phyloP scores from a whole-genome alignment of 768 basidiomycete genomes.

The Hirschioporus abietinus region DNA sequence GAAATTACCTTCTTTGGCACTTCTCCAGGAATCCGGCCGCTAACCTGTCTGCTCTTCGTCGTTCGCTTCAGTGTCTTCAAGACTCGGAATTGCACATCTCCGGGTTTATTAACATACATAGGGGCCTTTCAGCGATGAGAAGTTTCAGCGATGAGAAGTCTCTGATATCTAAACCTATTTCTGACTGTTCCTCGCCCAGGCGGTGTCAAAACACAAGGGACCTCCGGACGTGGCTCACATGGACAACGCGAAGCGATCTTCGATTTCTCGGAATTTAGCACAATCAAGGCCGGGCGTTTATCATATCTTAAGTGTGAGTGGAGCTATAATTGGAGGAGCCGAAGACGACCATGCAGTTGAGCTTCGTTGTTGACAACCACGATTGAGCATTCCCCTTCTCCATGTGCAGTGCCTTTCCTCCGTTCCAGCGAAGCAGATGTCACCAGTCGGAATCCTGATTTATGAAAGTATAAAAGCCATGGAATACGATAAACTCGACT shows the following conservation, averaged over 20 bases:
- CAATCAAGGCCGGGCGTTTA: not conserved
- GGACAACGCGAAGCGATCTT: not conserved
- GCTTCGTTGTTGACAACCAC: not conserved
- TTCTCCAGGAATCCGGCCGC: not conserved
- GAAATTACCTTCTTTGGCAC: not conserved
- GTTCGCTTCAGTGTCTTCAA: not conserved
- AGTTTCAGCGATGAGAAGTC: not conserved
- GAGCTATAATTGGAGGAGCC: slow-evolving; percentile 1
- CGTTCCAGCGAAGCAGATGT: not conserved
- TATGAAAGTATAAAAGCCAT: not conserved
- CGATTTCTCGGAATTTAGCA: not conserved
- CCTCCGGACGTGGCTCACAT: not conserved
- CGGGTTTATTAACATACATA: not conserved
- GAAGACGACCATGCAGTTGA: not conserved
- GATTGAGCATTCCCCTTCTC: not conserved
- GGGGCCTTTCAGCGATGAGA: not conserved
- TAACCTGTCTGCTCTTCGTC: not conserved
- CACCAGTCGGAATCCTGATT: too few species aligned
- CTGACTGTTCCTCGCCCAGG: not conserved
- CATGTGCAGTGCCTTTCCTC: not conserved
- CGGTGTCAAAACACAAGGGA: not conserved
- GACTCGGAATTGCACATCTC: not conserved
- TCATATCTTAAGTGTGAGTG: not conserved
- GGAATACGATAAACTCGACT: not conserved
- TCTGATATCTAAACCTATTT: not conserved